These are phyloP conservation scores for Bruguiera parviflora DNA, from an alignment of 345 rosid genomes.

Conservation along the genomic window DNA sequence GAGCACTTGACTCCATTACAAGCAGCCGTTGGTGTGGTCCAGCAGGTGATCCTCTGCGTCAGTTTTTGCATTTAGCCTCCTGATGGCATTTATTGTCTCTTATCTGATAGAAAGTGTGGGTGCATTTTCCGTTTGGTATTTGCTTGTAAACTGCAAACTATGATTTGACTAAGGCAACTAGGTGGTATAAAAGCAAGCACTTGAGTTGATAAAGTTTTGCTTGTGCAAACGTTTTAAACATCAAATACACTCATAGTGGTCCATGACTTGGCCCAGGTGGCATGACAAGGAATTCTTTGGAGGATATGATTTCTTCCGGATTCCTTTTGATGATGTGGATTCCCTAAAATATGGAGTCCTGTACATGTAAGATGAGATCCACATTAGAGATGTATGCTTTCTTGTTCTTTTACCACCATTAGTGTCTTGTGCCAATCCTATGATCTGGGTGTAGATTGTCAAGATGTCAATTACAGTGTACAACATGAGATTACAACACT, in stretches of 20 bases:
- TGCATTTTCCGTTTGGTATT: background rate
- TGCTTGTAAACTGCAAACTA: background rate
- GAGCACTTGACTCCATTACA: conserved; percentile 55
- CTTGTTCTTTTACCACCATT: background rate
- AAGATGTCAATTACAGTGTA: background rate
- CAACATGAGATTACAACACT: background rate
- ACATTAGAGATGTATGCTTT: no score
- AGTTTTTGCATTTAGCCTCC: background rate
- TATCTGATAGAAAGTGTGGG: background rate
- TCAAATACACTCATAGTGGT: background rate
- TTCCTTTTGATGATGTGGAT: no score
- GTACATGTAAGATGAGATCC: no score
- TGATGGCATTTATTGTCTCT: background rate
- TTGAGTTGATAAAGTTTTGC: background rate
- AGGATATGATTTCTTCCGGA: no score
- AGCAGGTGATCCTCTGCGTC: conserved; percentile 41
- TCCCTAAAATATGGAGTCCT: no score
- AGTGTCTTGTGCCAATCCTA: background rate
- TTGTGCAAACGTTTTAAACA: background rate
- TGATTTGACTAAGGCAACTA: background rate
- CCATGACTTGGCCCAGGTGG: no score
- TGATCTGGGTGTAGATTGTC: background rate
- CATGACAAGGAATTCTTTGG: no score
- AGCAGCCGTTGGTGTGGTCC: conserved; percentile 65
- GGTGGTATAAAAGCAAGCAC: background rate